These are phyloP conservation scores for Posidonia australis DNA, from an alignment of 106 monocot genomes.

Conservation along the genomic window DNA sequence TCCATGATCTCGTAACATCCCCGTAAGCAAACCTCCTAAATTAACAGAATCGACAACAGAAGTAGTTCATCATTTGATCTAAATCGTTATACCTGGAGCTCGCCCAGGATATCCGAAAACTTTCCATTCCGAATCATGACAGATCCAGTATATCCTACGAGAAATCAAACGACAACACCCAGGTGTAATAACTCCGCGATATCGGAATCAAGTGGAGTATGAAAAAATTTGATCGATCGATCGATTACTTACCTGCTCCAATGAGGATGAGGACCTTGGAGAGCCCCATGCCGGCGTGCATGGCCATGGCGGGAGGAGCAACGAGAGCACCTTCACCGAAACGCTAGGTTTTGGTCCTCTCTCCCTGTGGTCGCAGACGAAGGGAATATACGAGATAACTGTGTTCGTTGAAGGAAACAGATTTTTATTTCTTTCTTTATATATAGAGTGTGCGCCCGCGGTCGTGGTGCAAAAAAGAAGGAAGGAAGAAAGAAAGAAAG, in stretches of 20 bases:
- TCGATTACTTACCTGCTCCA: conserved; percentile 48
- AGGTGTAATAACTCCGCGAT: no score
- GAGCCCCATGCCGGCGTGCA: conserved; percentile 63
- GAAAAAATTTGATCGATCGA: not conserved
- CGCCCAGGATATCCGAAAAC: conserved; percentile 5
- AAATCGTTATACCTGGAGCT: conserved; percentile 1
- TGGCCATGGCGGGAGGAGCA: conserved; percentile 32
- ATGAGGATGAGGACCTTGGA: conserved; percentile 41
- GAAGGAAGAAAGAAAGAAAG: no score
- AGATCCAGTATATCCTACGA: conserved; percentile 10
- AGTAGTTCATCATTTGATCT: not conserved
- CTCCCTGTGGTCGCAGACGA: not conserved
- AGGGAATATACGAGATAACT: not conserved
- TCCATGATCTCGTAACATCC: no score
- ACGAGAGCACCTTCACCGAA: not conserved
- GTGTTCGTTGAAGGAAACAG: not conserved
- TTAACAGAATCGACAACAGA: no score
- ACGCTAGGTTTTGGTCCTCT: conserved; percentile 11
- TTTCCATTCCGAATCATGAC: conserved; percentile 12
- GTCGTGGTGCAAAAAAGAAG: no score
- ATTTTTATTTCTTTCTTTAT: not conserved
- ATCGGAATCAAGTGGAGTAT: no score
- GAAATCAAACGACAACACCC: not conserved
- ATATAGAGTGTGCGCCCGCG: not conserved
- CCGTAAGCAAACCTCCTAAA: no score